phyloP scores from a whole-genome alignment of 2,329 filamentous ascomycete genomes.

The Septoria linicola region DNA sequence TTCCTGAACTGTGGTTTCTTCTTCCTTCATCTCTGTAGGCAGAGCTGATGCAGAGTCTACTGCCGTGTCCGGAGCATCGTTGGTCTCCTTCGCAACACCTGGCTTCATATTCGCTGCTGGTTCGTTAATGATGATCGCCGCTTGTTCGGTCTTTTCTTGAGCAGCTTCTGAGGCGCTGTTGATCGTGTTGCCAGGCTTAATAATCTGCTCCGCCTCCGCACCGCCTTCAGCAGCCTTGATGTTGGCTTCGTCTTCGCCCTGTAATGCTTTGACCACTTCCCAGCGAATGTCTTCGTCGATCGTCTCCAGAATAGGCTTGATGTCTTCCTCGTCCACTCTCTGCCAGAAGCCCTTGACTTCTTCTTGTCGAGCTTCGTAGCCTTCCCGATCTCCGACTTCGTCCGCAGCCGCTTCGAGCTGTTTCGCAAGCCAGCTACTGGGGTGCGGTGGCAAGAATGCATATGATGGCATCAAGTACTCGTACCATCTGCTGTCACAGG shows the following conservation, averaged over 20 bases:
- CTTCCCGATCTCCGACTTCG: slow-evolving; percentile 69
- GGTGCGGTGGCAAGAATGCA: slow-evolving; percentile 87
- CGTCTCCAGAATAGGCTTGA: slow-evolving; percentile 64
- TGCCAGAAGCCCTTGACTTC: slow-evolving; percentile 83
- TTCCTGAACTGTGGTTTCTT: slow-evolving; percentile 10
- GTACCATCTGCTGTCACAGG: slow-evolving; percentile 93
- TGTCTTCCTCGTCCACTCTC: slow-evolving; percentile 73
- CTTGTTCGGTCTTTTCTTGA: slow-evolving; percentile 34
- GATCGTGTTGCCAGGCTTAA: slow-evolving; percentile 25
- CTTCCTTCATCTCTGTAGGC: slow-evolving; percentile 15
- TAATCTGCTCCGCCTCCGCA: slow-evolving; percentile 38
- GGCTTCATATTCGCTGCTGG: slow-evolving; percentile 11
- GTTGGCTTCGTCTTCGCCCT: slow-evolving; percentile 41
- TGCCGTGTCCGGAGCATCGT: slow-evolving; percentile 9
- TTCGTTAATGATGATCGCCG: slow-evolving; percentile 35
- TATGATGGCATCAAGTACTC: slow-evolving; percentile 96
- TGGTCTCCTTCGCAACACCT: slow-evolving; percentile 8
- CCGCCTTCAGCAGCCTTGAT: slow-evolving; percentile 36
- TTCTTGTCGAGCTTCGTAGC: slow-evolving; percentile 65
- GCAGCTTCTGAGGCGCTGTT: slow-evolving; percentile 16
- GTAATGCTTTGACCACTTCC: slow-evolving; percentile 63
- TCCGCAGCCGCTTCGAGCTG: slow-evolving; percentile 77
- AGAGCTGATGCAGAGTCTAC: slow-evolving; percentile 1
- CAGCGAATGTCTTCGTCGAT: slow-evolving; percentile 64
- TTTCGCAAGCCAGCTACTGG: slow-evolving; percentile 78